These are phyloP conservation scores for Yamadazyma ubonensis DNA, from an alignment of 805 yeast species.

Conservation along the genomic window DNA sequence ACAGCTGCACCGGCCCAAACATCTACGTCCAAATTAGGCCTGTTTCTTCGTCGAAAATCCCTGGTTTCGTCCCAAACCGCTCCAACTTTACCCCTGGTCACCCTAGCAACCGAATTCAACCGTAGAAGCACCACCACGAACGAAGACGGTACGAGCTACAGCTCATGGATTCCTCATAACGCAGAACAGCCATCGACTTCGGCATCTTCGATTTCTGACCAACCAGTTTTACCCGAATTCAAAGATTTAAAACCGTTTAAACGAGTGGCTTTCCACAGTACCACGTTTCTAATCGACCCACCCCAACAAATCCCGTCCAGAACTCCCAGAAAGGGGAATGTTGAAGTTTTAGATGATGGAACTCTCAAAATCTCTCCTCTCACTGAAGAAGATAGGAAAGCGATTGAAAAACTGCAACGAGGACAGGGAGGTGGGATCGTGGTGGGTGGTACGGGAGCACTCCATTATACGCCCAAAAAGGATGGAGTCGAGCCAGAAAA, in stretches of 20 bases:
- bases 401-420: constrained; percentile 39
- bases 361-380: constrained; percentile 52
- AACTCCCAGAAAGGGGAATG: constrained; percentile 77
- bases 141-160: not conserved
- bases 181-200: not conserved
- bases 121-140: constrained; percentile 13
- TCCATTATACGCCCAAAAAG: constrained; percentile 34
- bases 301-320: constrained; percentile 94
- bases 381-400: constrained; percentile 50
- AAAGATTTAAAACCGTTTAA: constrained; percentile 35
- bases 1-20: not conserved
- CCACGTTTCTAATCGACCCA: constrained; percentile 43
- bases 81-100: constrained; percentile 8
- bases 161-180: constrained; percentile 7
- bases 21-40: constrained; percentile 20
- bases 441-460: constrained; percentile 75
- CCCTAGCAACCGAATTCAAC: constrained; percentile 17
- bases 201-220: constrained; percentile 5
- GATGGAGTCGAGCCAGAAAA: constrained; percentile 5
- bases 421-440: constrained; percentile 64
- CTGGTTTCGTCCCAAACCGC: constrained; percentile 3
- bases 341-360: constrained; percentile 54
- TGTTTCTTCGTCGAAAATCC: constrained; percentile 29
- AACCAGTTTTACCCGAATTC: constrained; percentile 24
- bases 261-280: constrained; percentile 43